A percentile compares a stretch with the other conserved stretches of the same genome.
These are phyloP conservation scores for Pythium periplocum DNA, from an alignment of 352 stramenopile genomes.

Conservation along the genomic window DNA sequence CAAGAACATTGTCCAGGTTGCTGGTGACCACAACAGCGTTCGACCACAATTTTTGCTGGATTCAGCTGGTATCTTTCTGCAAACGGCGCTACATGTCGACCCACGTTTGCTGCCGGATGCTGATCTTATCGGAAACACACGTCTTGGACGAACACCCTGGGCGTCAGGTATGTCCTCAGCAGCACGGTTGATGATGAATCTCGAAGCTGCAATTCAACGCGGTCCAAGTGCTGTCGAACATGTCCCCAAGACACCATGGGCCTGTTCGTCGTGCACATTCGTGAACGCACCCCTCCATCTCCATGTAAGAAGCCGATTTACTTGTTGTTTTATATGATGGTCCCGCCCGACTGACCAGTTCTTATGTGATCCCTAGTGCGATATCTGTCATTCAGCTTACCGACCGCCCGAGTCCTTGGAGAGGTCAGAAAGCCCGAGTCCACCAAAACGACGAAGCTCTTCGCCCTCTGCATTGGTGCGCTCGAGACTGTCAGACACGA, in stretches of 20 bases:
- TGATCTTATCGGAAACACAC: slow-evolving; percentile 15
- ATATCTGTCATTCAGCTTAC: slow-evolving; percentile 22
- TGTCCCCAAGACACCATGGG: slow-evolving; percentile 44
- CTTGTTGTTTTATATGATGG: not conserved
- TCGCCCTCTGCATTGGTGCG: slow-evolving; percentile 10
- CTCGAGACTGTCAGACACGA: slow-evolving; percentile 4
- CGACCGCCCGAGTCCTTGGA: not conserved
- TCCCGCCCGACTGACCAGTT: slow-evolving; percentile 1
- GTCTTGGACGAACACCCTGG: slow-evolving; percentile 33
- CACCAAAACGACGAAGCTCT: slow-evolving; percentile 17
- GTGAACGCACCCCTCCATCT: slow-evolving; percentile 48
- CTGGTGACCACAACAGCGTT: slow-evolving; percentile 97
- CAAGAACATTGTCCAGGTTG: slow-evolving; percentile 98
- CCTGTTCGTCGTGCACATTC: slow-evolving; percentile 59
- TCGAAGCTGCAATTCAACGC: slow-evolving; percentile 45
- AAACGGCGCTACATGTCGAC: slow-evolving; percentile 87
- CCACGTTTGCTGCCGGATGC: slow-evolving; percentile 29
- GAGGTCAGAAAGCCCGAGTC: slow-evolving; percentile 1
- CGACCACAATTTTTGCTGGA: slow-evolving; percentile 95
- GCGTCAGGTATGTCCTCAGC: slow-evolving; percentile 29
- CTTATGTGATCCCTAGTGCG: slow-evolving; percentile 14
- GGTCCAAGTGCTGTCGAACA: slow-evolving; percentile 27
- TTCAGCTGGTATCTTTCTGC: slow-evolving; percentile 95
- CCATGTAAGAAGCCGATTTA: slow-evolving; percentile 34
- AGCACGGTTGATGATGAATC: slow-evolving; percentile 40